A percentile compares a stretch with the other conserved stretches of the same genome.
Conservation (phyloP, 768 basidiomycete genomes). For the Naganishia antarctica region DNA sequence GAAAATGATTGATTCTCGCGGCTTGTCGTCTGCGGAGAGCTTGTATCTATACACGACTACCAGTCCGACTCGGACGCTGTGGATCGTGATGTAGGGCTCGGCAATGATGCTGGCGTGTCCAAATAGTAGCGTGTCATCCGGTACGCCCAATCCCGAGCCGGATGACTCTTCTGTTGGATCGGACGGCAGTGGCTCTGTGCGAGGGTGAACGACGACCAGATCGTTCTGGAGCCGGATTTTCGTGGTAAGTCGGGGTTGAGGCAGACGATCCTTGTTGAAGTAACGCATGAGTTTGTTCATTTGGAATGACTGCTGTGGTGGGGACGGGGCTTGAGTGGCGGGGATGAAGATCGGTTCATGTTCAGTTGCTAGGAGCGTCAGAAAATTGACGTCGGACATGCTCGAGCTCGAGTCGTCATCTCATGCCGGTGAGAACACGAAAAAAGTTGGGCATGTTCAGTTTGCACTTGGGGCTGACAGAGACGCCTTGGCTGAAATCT, state of each 20-base stretch:
- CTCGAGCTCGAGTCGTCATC: neutral
- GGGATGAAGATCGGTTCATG: too few relatives aligned
- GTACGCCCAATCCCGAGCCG: neutral
- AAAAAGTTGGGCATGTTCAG: too few relatives aligned
- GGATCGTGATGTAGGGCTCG: slow-evolving; percentile 12
- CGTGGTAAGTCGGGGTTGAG: neutral
- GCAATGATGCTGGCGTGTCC: slow-evolving; percentile 9
- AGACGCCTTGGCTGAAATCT: too few relatives aligned
- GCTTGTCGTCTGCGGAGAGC: slow-evolving; percentile 1
- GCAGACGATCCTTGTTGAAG: slow-evolving; percentile 13
- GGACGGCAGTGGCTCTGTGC: neutral
- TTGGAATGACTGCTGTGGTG: neutral
- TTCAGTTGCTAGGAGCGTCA: slow-evolving; percentile 4
- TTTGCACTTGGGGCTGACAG: too few relatives aligned
- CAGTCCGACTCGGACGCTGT: slow-evolving; percentile 1
- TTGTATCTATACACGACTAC: slow-evolving; percentile 9
- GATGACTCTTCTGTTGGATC: neutral
- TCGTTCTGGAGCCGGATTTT: slow-evolving; percentile 12
- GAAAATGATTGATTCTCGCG: slow-evolving; percentile 3
- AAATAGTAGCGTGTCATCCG: slow-evolving; percentile 13
- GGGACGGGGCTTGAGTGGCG: neutral
- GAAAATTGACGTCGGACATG: slow-evolving; percentile 17
- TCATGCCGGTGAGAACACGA: too few relatives aligned
- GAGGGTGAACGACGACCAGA: slow-evolving; percentile 12
- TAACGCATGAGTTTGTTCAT: slow-evolving; percentile 14